These are phyloP conservation scores for Thuidium tamariscinum DNA, from an alignment of 225 moss, liverwort and hornwort species.

Conservation along the genomic window DNA sequence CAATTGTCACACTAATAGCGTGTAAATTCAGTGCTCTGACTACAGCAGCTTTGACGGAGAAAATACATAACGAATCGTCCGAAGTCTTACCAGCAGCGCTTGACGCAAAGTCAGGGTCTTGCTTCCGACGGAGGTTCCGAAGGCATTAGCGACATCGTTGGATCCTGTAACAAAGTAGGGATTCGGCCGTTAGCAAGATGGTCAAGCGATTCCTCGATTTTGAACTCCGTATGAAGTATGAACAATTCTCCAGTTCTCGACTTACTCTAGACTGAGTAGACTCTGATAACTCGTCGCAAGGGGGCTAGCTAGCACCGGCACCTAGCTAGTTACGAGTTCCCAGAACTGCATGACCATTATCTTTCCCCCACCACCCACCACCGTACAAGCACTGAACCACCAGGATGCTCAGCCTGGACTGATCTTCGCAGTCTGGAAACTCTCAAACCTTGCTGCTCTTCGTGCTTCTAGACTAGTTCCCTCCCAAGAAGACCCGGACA, in stretches of 20 bases:
- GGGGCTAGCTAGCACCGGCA: background rate
- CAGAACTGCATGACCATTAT: background rate
- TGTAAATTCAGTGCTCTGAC: too few relatives aligned
- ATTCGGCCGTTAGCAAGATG: background rate
- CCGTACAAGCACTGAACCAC: background rate
- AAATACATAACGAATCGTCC: background rate
- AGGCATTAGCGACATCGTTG: constrained; percentile 67
- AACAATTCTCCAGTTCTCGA: background rate
- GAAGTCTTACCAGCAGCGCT: constrained; percentile 29
- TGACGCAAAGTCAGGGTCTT: constrained; percentile 53
- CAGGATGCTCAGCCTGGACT: background rate
- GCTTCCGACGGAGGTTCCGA: constrained; percentile 65
- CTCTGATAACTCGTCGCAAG: background rate
- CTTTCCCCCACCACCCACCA: too few relatives aligned
- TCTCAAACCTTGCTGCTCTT: background rate
- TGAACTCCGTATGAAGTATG: background rate
- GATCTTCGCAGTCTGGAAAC: background rate
- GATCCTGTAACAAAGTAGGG: constrained; percentile 9
- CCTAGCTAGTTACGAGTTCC: too few relatives aligned
- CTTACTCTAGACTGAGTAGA: background rate
- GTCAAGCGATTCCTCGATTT: background rate
- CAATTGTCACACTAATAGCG: background rate
- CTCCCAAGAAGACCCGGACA: background rate
- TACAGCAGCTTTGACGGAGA: background rate
- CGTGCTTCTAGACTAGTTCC: background rate